Evolutionary conservation across 2,329 filamentous ascomycete species (phyloP).

Genomic region (Colletotrichum sp.): DNA sequence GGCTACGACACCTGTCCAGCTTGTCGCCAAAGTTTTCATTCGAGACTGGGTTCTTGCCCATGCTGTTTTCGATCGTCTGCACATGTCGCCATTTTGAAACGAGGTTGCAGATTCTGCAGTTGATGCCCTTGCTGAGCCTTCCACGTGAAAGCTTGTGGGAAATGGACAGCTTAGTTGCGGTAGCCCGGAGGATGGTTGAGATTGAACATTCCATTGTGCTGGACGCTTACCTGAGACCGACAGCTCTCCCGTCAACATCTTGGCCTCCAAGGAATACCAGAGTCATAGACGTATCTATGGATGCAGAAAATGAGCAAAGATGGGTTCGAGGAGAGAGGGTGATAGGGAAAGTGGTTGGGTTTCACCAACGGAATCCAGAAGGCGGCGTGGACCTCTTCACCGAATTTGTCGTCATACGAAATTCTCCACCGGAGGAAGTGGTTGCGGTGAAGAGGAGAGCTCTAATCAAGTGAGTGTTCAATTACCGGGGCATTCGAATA

Average conservation of each 20-base stretch:
- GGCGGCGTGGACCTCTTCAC: background rate
- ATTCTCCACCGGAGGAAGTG: background rate
- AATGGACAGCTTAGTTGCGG: background rate
- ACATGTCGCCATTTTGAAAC: conserved; percentile 11
- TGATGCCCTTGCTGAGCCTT: conserved; percentile 2
- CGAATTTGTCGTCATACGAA: background rate
- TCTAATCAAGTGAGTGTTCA: fast-evolving
- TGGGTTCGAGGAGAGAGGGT: background rate
- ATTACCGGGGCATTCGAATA: background rate
- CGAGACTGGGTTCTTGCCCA: conserved; percentile 11
- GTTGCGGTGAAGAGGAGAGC: background rate
- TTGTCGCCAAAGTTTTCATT: conserved; percentile 6
- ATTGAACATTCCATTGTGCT: conserved; percentile 12
- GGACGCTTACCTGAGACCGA: background rate
- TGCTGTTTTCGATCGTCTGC: conserved; percentile 8
- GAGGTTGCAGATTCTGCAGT: background rate
- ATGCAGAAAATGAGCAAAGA: background rate
- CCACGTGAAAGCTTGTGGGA: conserved; percentile 14
- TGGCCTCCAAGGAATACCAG: background rate
- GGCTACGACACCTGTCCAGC: background rate
- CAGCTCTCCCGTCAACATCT: background rate
- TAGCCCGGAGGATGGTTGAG: conserved; percentile 11
- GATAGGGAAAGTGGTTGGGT: background rate
- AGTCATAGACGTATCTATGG: background rate
- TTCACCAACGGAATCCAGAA: background rate